Conservation (phyloP, 192 early-diverging fungal genomes). For the Chytriomyces sp. region DNA sequence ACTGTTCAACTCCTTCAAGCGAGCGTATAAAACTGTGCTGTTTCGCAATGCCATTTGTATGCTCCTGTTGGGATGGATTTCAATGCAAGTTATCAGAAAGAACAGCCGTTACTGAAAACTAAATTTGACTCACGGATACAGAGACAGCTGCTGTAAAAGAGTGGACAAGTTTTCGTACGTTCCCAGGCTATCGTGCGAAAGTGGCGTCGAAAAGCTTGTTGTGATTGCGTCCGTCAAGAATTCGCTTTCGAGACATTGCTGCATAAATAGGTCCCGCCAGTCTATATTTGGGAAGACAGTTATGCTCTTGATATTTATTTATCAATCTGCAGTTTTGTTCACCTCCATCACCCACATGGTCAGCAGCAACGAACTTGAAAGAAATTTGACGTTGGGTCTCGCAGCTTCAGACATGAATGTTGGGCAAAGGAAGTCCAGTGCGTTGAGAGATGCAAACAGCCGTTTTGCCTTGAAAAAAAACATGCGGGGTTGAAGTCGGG, state of each 20-base stretch:
- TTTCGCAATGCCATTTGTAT: neutral
- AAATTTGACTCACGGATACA: constrained; percentile 9
- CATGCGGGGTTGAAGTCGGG: neutral
- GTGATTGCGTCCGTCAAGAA: constrained; percentile 3
- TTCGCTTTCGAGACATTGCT: constrained; percentile 13
- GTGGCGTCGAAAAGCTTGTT: neutral
- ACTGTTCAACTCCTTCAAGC: neutral
- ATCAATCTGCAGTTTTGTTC: neutral
- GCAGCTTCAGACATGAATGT: neutral
- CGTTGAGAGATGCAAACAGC: constrained; percentile 1
- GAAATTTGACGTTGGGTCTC: neutral
- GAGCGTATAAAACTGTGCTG: neutral
- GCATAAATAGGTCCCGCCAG: constrained; percentile 20
- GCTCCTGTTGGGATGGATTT: neutral
- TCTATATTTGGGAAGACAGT: neutral
- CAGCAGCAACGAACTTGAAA: constrained; percentile 16
- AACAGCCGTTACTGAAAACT: no score
- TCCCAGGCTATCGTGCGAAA: constrained; percentile 1
- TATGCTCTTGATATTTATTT: neutral
- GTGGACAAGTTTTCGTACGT: constrained; percentile 17
- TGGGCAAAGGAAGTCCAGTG: constrained; percentile 18
- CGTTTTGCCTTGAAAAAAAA: constrained; percentile 13
- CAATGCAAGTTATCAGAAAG: no score
- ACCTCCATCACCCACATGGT: constrained; percentile 34
- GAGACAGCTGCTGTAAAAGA: constrained; percentile 21